Evolutionary conservation across 2,329 filamentous ascomycete genomes (phyloP).

Genomic region (Stenocarpella maydis): DNA sequence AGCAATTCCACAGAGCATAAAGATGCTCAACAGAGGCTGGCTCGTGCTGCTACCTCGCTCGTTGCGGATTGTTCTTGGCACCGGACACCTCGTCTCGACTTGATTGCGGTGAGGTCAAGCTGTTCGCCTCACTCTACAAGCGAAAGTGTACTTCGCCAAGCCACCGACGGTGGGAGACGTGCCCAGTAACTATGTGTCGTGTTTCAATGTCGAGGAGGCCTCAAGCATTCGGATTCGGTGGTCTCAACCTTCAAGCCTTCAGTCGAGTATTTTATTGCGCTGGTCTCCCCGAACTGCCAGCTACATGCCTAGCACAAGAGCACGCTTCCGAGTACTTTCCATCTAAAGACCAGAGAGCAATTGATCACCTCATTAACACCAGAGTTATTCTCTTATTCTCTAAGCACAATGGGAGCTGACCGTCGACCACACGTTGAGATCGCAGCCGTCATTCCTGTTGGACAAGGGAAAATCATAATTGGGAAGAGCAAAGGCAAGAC

Average conservation of each 20-base stretch:
- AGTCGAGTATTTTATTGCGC: not conserved
- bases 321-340: not conserved
- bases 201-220: conserved; percentile 13
- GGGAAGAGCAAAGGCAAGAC: conserved; percentile 55
- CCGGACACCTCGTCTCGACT: not conserved
- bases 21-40: not conserved
- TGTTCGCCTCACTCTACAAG: conserved; percentile 8
- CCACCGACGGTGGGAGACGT: not conserved
- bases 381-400: too few relatives aligned
- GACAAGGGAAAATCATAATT: conserved; percentile 49
- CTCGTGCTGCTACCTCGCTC: conserved; percentile 4
- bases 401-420: not conserved
- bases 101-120: conserved; percentile 2
- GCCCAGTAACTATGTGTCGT: conserved; percentile 8
- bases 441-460: conserved; percentile 50
- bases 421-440: conserved; percentile 52
- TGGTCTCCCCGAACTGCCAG: not conserved
- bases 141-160: not conserved
- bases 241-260: not conserved
- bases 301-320: not conserved
- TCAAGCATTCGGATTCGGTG: not conserved
- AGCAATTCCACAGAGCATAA: not conserved
- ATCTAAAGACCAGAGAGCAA: not conserved
- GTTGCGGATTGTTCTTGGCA: conserved; percentile 3
- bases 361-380: too few relatives aligned